Conservation (phyloP, 306 rosid species). For the Abrus precatorius region DNA sequence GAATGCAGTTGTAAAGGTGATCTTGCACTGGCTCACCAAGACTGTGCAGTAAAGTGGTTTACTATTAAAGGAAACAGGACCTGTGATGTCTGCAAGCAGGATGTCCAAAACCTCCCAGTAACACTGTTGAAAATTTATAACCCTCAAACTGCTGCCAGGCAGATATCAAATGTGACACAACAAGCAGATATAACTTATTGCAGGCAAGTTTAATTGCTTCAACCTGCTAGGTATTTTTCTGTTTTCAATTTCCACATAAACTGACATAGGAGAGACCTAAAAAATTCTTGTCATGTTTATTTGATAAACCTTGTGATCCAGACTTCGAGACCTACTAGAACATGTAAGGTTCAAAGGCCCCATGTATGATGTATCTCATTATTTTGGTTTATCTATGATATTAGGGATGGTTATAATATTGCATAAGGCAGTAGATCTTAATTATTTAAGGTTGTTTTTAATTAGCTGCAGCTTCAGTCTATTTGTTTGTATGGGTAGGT, state of each 20-base stretch:
- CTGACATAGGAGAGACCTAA: conserved; percentile 19
- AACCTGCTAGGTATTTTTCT: conserved; percentile 15
- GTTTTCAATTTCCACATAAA: conserved; percentile 31
- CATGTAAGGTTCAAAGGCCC: conserved; percentile 18
- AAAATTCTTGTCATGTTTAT: conserved; percentile 17
- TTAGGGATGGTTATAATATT: conserved; percentile 12
- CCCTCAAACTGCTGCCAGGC: conserved; percentile 54
- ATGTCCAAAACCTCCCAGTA: conserved; percentile 82
- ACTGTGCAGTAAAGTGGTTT: conserved; percentile 96
- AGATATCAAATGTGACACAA: conserved; percentile 48
- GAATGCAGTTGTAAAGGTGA: conserved; percentile 98
- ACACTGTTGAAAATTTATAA: conserved; percentile 74
- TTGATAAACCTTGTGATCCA: conserved; percentile 7
- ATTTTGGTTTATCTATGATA: conserved; percentile 29
- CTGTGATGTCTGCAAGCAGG: conserved; percentile 90
- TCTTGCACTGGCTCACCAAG: conserved; percentile 95
- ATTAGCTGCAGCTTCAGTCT: not conserved
- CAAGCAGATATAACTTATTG: conserved; percentile 57
- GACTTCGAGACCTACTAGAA: not conserved
- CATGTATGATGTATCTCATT: not conserved
- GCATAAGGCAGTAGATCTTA: not conserved
- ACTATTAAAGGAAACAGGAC: conserved; percentile 91
- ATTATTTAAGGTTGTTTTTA: conserved; percentile 6
- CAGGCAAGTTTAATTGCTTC: conserved; percentile 64
- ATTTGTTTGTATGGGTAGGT: conserved; percentile 26